Evolutionary conservation across 1,284 basidiomycete species (phyloP).

Genomic region (Wallemia ichthyophaga): DNA sequence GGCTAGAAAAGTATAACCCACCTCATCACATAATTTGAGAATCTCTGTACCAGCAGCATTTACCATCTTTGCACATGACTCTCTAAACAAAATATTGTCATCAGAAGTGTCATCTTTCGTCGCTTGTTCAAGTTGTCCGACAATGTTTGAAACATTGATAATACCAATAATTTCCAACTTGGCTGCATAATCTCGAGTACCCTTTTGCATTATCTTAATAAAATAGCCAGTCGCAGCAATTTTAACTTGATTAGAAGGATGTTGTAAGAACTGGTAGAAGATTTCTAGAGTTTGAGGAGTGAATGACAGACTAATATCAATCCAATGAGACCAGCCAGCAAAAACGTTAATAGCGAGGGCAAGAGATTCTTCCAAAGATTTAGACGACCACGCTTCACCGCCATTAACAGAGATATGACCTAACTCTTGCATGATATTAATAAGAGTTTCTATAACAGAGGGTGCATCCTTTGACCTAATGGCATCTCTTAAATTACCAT

Average conservation of each 20-base stretch:
- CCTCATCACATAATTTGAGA: conserved; percentile 49
- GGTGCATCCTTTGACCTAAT: conserved; percentile 59
- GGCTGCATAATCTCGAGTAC: conserved; percentile 67
- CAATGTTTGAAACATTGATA: conserved; percentile 47
- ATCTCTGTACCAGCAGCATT: conserved; percentile 61
- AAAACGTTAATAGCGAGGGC: conserved; percentile 72
- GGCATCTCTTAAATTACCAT: conserved; percentile 57
- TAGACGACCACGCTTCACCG: conserved; percentile 18
- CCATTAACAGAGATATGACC: conserved; percentile 9
- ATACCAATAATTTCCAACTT: conserved; percentile 75
- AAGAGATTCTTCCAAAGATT: conserved; percentile 41
- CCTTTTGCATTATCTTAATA: conserved; percentile 58
- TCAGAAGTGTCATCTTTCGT: conserved; percentile 22
- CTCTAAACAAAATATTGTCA: conserved; percentile 52
- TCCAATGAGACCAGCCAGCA: conserved; percentile 87
- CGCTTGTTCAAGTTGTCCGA: conserved; percentile 45
- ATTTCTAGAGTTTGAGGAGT: conserved; percentile 65
- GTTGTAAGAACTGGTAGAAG: conserved; percentile 59
- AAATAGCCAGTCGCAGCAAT: conserved; percentile 53
- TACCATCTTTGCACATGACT: conserved; percentile 56
- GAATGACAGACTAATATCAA: conserved; percentile 85
- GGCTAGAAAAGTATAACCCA: conserved; percentile 16
- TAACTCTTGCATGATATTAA: conserved; percentile 50
- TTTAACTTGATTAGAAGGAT: conserved; percentile 43
- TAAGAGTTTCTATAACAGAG: conserved; percentile 55